Base-by-base conservation (phyloP, 345 rosid species). In the Laguncularia racemosa region DNA sequence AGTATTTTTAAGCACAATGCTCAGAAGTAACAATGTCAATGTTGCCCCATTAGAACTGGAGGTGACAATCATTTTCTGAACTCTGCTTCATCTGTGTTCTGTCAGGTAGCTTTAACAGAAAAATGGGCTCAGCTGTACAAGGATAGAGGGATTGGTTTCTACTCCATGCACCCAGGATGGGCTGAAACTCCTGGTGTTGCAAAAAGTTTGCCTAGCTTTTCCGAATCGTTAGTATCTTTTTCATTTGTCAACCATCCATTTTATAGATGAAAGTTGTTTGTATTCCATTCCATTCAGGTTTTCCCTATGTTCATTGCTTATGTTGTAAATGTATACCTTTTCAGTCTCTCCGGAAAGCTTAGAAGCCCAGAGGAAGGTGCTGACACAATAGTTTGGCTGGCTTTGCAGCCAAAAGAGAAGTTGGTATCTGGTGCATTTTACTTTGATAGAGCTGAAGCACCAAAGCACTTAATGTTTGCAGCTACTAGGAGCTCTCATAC, bases 161-260 rank as follows among this genome's bases (percentile, higher is more conserved):
- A 86, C 76, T 53, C 96, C 0, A 88, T 92, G 98, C 96, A 88
- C 66, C 98, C 98, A 6, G 96, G 95, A 14, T 92, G 95, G 98
- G 96, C 86, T 51, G 84, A 76, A 74, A 92, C 95, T 5, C 95
- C 96, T 0, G 96, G 96, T 59, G 82, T 84, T 6, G 79, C 98
- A 53, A 79, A 53, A 43, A 88, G 89, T 64, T 58, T 92, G 55
- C 93, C 95, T 16, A 59, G 62, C 70, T 88, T 92, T 66, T 72
- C 23, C 33, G 38, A 81, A 67, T 47, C 55, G 98, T 88, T 68
- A 23, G 73, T 43, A 16, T 13, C 9, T 49, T 5, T 51, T 6
- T 12, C 13, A 12, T 16, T 28, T 19, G 17, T 18, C 45, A 20
- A 20, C 13, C 28, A 46, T 33, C 40, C 40, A 33, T 33, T 33